These are phyloP conservation scores for Actinomortierella wolfii DNA, from an alignment of 371 early-diverging fungal species.

Conservation along the genomic window DNA sequence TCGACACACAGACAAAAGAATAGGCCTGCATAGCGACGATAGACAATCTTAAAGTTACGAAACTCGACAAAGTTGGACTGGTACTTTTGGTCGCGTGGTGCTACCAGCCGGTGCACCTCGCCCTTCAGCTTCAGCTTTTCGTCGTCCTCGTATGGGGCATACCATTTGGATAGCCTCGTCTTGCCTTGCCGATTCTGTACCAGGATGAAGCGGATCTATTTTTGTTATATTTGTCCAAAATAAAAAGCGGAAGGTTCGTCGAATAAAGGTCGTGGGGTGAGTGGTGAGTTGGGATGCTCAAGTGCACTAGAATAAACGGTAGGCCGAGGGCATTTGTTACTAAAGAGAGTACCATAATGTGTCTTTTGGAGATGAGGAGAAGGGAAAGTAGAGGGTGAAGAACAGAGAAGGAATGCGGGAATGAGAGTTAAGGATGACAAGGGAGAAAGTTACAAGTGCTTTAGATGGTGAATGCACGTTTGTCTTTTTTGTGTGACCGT, in stretches of 20 bases:
- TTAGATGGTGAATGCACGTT: too few relatives aligned
- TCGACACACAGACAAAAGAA: slow-evolving; percentile 98
- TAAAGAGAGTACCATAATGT: slow-evolving; percentile 1
- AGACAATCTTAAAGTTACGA: slow-evolving; percentile 94
- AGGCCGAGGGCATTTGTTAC: too few relatives aligned
- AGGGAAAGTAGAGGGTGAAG: not conserved
- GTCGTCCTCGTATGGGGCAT: slow-evolving; percentile 90
- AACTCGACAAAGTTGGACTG: slow-evolving; percentile 98
- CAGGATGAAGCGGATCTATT: slow-evolving; percentile 91
- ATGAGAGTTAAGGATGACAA: too few relatives aligned
- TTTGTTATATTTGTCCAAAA: not conserved
- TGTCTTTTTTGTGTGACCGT: not conserved
- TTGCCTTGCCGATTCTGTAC: slow-evolving; percentile 98
- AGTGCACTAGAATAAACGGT: not conserved
- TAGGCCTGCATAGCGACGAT: slow-evolving; percentile 95
- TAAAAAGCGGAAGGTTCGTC: not conserved
- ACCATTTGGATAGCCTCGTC: slow-evolving; percentile 96
- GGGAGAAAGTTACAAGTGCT: too few relatives aligned
- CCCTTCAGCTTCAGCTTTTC: slow-evolving; percentile 93
- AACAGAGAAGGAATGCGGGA: not conserved
- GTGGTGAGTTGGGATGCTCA: not conserved
- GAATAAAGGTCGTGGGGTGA: too few relatives aligned
- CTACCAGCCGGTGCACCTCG: slow-evolving; percentile 93
- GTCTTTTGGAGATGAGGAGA: not conserved
- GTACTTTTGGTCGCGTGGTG: slow-evolving; percentile 94